Evolutionary conservation across 2,329 filamentous ascomycete genomes (phyloP), one percentile per base, ranked within the genome.

Genomic region (Aspergillus pseudoglaucus): DNA sequence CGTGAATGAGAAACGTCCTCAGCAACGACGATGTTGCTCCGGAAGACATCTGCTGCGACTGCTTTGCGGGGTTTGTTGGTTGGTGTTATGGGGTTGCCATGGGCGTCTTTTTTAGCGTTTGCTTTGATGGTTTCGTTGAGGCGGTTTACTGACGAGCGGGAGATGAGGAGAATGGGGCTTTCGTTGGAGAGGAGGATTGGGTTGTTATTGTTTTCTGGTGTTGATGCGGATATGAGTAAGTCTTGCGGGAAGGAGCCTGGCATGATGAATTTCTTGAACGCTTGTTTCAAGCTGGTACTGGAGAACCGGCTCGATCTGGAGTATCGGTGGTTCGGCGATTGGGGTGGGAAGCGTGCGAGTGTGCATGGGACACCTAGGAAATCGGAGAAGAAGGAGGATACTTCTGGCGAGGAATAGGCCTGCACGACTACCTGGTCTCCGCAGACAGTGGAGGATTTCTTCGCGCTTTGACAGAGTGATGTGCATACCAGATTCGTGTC

Each of bases 101-200:
- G 33, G n/a, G 14, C 6, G 33, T 35, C 14, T 35, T 35, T n/a
- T n/a, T 72, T 75, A 3, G 70, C 67, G 46, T 71, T 75, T 7
- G 71, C 68, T 54, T 77, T 77, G 57, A 97, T 93, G 10, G 81
- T 74, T 50, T 79, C 72, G 60, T 97, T 97, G 6, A 97, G 71
- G 2, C 78, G 78, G 42, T 88, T 83, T 42, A 97, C 78, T 56
- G 90, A 96, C 8, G 87, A 83, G 46, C 82, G 79, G 17, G 88
- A 89, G 47, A 97, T 84, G 42, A 88, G 80, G 0, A 98, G 78
- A 40, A 98, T 94, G 0, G 93, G 91, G 46, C 89, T 95, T 67
- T 97, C 93, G 64, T 98, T 98, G 20, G 90, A 87, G 3, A 98
- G 74, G 0, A 93, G 72, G 30, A 97, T 90, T 3, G 83, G 62